phyloP scores from a whole-genome alignment of 352 stramenopile genomes.

The Phytopythium cucurbitacearum region DNA sequence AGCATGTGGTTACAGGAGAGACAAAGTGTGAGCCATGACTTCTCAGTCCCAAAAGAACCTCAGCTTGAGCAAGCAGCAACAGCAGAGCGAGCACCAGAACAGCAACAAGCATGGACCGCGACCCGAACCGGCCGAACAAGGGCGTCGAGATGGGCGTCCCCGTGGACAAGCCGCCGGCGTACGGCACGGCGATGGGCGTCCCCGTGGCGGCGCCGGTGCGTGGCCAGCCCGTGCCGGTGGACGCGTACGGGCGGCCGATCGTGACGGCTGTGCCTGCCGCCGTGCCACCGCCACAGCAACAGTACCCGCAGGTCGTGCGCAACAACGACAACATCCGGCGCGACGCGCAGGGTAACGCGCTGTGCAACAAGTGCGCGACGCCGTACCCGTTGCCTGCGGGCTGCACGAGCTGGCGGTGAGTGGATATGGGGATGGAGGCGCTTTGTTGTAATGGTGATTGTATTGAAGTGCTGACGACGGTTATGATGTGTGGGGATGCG shows the following conservation, averaged over 20 bases:
- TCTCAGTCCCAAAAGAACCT: too few species aligned
- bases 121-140: constrained; percentile 4
- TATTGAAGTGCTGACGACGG: neutral
- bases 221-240: constrained; percentile 33
- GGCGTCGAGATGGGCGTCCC: constrained; percentile 4
- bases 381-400: constrained; percentile 66
- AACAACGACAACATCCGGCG: constrained; percentile 71
- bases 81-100: too few species aligned
- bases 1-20: too few species aligned
- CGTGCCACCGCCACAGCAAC: constrained; percentile 5
- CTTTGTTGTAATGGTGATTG: neutral
- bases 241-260: constrained; percentile 44
- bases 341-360: constrained; percentile 62
- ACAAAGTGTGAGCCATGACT: too few species aligned
- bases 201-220: constrained; percentile 14
- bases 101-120: too few species aligned
- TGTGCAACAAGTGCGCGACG: constrained; percentile 67
- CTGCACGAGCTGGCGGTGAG: constrained; percentile 62
- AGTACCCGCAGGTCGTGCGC: constrained; percentile 28
- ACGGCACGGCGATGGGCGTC: constrained; percentile 17
- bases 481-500: constrained; percentile 1
- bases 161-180: constrained; percentile 6
- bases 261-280: constrained; percentile 30
- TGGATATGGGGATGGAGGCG: neutral
- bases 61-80: too few species aligned